Base-by-base conservation (phyloP, 805 yeast genomes). In the Ogataea henricii region DNA sequence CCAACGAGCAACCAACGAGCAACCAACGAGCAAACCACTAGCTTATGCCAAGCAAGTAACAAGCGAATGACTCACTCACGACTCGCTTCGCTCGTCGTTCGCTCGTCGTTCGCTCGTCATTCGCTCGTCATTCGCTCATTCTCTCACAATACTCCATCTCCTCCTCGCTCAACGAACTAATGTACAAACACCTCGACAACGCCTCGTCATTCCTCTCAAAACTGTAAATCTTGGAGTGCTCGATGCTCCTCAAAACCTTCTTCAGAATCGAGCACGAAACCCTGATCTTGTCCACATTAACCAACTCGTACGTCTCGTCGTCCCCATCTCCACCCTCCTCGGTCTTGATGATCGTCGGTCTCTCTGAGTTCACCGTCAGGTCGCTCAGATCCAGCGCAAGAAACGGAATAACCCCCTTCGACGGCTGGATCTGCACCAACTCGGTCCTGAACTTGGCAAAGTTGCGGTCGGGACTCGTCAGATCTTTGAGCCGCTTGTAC, bases 391-490 rank as follows among this genome's bases (percentile, higher is more conserved):
- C 90, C 25, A 92, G 72, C 1, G 96, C 97, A 45, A 91, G 79
- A 64, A 91, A 92, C 18, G 99, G 98, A 43, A 92, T 82, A 56
- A 95, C 83, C 2, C 98, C 98, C 48, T 72, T 72, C 4, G 84
- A 72, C 18, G 85, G 81, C 47, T 76, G 76, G 41, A 86, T 71
- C 16, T 53, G 51, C 34, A 77, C 80, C 50, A 89, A 73, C 49
- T 82, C 82, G 33, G 75, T 63, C 54, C 97, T 74, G 51, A 92
- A 74, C 45, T 78, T 77, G 43, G 76, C 65, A 63, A 88, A 92
- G 67, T 91, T 89, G 57, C 78, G 78, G 51, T 82, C 69, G 8
- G 97, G 90, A 7, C 91, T 83, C 1, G 90, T 78, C 39, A 90
- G 67, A 45, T 78, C 75, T 64, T 86, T 91, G 49, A 92, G 68